phyloP scores from a whole-genome alignment of 768 basidiomycete genomes.

The Boletus reticuloceps region DNA sequence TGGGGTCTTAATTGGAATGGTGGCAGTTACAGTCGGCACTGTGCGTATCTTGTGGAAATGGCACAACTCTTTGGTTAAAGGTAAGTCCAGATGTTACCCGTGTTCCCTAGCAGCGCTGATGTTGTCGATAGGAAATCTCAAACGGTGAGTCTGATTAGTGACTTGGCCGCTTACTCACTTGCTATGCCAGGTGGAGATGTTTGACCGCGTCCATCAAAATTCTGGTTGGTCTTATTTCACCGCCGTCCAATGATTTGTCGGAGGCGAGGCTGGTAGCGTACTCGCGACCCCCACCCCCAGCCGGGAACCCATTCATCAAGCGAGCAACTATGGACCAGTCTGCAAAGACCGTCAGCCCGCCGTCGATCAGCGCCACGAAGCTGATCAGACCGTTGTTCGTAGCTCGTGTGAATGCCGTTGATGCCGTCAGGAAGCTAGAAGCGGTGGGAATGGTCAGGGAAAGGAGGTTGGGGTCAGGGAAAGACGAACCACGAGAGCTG shows the following conservation, averaged over 20 bases:
- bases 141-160: neutral
- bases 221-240: slow-evolving; percentile 27
- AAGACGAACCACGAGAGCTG: slow-evolving; percentile 15
- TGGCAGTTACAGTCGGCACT: slow-evolving; percentile 18
- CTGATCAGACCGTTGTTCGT: slow-evolving; percentile 32
- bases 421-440: neutral
- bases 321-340: neutral
- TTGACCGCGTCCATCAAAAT: slow-evolving; percentile 40
- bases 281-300: slow-evolving; percentile 39
- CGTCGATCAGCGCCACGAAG: slow-evolving; percentile 21
- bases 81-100: slow-evolving; percentile 21
- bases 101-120: neutral
- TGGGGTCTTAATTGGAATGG: slow-evolving; percentile 7
- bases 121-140: slow-evolving; percentile 1
- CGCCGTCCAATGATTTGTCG: slow-evolving; percentile 8
- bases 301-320: slow-evolving; percentile 40
- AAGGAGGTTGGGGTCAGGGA: too few relatives aligned
- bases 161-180: neutral
- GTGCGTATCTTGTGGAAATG: slow-evolving; percentile 41
- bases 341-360: neutral
- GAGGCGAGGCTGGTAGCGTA: slow-evolving; percentile 33
- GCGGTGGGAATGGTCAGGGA: neutral
- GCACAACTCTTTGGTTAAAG: slow-evolving; percentile 43
- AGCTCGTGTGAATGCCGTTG: slow-evolving; percentile 29
- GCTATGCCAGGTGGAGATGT: slow-evolving; percentile 24